phyloP scores from a whole-genome alignment of 768 basidiomycete species.

The Nevesoporus exiguus region DNA sequence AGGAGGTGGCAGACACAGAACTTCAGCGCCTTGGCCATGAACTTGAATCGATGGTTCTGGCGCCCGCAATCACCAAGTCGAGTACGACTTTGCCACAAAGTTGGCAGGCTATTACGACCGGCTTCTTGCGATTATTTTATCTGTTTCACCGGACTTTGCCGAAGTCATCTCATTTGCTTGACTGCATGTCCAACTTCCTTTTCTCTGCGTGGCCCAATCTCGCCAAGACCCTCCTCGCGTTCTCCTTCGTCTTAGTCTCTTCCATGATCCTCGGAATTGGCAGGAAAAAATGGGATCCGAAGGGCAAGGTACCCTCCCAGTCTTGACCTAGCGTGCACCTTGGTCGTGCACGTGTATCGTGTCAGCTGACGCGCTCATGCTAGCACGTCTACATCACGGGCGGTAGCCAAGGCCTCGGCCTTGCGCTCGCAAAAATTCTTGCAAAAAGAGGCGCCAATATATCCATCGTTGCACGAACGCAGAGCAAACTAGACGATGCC shows the following conservation, averaged over 20 bases:
- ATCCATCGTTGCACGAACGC: slow-evolving; percentile 79
- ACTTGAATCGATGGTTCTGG: too few relatives aligned
- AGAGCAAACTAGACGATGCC: slow-evolving; percentile 59
- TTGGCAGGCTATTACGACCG: too few relatives aligned
- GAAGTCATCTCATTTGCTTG: too few relatives aligned
- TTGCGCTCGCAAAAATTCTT: slow-evolving; percentile 66
- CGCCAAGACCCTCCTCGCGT: slow-evolving; percentile 6
- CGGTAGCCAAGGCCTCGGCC: slow-evolving; percentile 77
- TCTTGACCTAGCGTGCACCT: too few relatives aligned
- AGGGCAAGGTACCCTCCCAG: slow-evolving; percentile 34
- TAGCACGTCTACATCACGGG: slow-evolving; percentile 88
- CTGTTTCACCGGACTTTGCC: too few relatives aligned
- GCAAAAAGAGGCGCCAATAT: slow-evolving; percentile 72
- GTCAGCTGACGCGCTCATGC: not conserved
- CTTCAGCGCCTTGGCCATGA: too few relatives aligned
- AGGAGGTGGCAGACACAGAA: too few relatives aligned
- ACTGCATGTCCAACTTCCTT: not conserved
- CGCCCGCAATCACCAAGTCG: too few relatives aligned
- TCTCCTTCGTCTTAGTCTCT: slow-evolving; percentile 8
- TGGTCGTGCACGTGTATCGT: not conserved
- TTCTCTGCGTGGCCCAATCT: not conserved
- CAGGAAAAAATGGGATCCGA: slow-evolving; percentile 47
- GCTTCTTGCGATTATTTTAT: too few relatives aligned
- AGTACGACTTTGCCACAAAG: too few relatives aligned
- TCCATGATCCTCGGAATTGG: slow-evolving; percentile 21